Conservation (phyloP, 495 filamentous ascomycete genomes). For the Neohortaea acidophila region DNA sequence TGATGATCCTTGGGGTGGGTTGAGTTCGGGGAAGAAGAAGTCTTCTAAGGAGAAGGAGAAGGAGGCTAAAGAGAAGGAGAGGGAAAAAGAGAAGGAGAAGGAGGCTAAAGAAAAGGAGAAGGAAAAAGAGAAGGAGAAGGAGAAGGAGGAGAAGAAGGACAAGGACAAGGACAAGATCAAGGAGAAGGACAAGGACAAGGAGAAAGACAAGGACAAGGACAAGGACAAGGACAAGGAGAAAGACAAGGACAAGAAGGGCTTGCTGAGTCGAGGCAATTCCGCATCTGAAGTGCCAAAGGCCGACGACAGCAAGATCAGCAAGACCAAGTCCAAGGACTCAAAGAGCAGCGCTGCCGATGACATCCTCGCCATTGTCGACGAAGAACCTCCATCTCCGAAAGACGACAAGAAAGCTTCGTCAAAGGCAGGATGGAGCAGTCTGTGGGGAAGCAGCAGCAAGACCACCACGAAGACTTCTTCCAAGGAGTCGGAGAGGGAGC, state of each 20-base stretch:
- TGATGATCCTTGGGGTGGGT: constrained; percentile 16
- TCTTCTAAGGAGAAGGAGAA: constrained; percentile 15
- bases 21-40: constrained; percentile 1
- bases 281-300: not conserved
- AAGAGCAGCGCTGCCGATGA: constrained; percentile 12
- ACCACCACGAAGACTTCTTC: constrained; percentile 7
- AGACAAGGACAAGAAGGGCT: constrained; percentile 12
- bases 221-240: constrained; percentile 4
- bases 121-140: too few species aligned
- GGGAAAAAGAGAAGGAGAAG: too few species aligned
- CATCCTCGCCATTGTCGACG: constrained; percentile 14
- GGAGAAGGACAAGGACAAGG: constrained; percentile 4
- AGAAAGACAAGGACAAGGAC: constrained; percentile 16
- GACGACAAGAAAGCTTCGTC: constrained; percentile 14
- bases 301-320: constrained; percentile 5
- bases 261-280: too few species aligned
- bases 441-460: constrained; percentile 13
- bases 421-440: constrained; percentile 8
- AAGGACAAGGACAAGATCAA: too few species aligned
- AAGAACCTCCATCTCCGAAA: constrained; percentile 8
- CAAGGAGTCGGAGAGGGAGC: constrained; percentile 15
- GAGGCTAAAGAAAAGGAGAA: too few species aligned
- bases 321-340: constrained; percentile 17
- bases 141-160: constrained; percentile 6
- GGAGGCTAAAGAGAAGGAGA: too few species aligned